Conservation (phyloP, 202 grass and related monocot species). For the Sporobolus alterniflorus region DNA sequence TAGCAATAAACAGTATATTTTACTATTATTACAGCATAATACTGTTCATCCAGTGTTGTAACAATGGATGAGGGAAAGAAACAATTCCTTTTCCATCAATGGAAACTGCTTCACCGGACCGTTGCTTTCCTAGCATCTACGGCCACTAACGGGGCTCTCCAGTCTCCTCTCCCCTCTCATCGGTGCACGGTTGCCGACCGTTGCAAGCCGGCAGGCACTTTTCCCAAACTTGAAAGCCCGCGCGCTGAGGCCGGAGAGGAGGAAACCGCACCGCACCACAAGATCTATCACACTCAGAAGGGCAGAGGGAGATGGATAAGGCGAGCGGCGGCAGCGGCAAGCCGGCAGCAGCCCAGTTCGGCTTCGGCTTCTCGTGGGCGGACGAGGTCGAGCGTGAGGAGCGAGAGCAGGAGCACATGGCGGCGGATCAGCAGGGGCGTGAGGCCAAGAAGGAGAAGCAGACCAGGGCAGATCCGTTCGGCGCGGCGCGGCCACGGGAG, state of each 20-base stretch:
- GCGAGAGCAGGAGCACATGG: not conserved
- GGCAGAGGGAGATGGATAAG: not conserved
- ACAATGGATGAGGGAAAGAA: no score
- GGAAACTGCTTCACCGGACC: not conserved
- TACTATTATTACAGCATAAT: no score
- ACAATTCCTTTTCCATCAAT: no score
- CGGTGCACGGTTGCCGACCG: slow-evolving; percentile 21
- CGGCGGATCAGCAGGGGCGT: not conserved
- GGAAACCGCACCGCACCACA: not conserved
- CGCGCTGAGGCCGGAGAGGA: not conserved
- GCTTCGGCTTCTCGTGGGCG: slow-evolving; percentile 74
- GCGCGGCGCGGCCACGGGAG: slow-evolving; percentile 57
- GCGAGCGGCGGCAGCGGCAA: not conserved
- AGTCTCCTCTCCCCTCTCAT: no score
- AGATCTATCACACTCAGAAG: not conserved
- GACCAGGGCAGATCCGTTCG: slow-evolving; percentile 44
- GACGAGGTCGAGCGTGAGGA: slow-evolving; percentile 81
- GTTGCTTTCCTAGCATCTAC: not conserved
- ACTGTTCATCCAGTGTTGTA: no score
- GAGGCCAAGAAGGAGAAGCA: not conserved
- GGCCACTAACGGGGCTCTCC: not conserved
- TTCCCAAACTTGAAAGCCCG: not conserved
- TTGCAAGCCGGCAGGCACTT: not conserved
- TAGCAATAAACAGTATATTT: no score
- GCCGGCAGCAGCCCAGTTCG: slow-evolving; percentile 23